Evolutionary conservation across 2,329 filamentous ascomycete species (phyloP), one percentile per base, ranked within the genome.

Genomic region (Alternaria gansuensis): DNA sequence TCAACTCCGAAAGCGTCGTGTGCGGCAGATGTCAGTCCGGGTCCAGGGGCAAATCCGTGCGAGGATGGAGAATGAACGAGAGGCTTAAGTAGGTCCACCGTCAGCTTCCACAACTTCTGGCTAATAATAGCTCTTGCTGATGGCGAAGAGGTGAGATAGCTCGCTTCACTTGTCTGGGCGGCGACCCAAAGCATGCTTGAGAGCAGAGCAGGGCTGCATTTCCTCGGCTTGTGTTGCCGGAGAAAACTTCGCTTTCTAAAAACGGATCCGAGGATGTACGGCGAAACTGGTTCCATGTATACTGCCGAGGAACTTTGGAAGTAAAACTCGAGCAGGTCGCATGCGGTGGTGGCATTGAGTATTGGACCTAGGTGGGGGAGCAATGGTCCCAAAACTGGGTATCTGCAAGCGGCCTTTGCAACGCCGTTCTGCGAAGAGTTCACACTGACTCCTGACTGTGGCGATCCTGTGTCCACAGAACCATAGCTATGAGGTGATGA

Each of bases 111-210:
- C 46, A 97, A 82, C 78, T 91, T 93, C 76, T 96, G 92, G 78
- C 93, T 96, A 51, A 95, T 90, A 71, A 91, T 89, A 37, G 90
- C 90, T 60, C 93, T 85, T 17, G 92, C 90, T 14, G 92, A 92
- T 1, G 92, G 91, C 34, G 90, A 87, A 41, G 90, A 91, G 23
- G 92, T 94, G 66, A 97, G 77, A 75, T 93, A 93, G 11, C 90
- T 86, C 13, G 92, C 91, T 75, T 97, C 93, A 76, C 92, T 95
- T 2, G 93, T 96, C 75, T 97, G 93, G 2, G 93, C 93, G 17
- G 91, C 91, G 31, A 96, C 90, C 93, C 92, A 97, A n/a, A 97
- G 85, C 86, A 97, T 97, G 77, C 92, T 96, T 28, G 93, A 91
- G 28, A 97, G 83, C 28, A 97, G 82, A 2, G 92, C 92, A 26